Percentiles rank a stretch among this genome's conserved stretches.
Evolutionary conservation across 768 basidiomycete genomes (phyloP).

Genomic region (Brasilioporus rufonigricans): DNA sequence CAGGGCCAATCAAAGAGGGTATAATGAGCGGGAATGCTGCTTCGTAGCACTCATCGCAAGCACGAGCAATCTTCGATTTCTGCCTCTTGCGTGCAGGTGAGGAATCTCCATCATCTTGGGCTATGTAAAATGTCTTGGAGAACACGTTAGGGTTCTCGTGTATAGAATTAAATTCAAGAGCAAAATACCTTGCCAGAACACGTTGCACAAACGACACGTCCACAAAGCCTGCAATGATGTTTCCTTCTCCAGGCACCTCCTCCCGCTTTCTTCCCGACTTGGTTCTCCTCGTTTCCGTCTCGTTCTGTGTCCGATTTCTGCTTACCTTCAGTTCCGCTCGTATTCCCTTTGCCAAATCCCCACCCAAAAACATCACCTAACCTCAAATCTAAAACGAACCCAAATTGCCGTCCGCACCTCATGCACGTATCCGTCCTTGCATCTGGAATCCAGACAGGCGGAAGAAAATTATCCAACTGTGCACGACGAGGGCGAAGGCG

Average conservation of each 20-base stretch:
- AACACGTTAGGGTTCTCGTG: conserved; percentile 1
- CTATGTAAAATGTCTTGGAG: conserved; percentile 76
- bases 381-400: conserved; percentile 38
- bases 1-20: not conserved
- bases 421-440: conserved; percentile 80
- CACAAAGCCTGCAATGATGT: conserved; percentile 87
- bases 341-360: conserved; percentile 41
- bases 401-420: conserved; percentile 76
- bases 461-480: conserved; percentile 60
- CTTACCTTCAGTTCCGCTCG: conserved; percentile 7
- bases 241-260: conserved; percentile 49
- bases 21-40: conserved; percentile 67
- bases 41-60: conserved; percentile 86
- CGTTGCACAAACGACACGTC: conserved; percentile 77
- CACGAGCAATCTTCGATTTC: conserved; percentile 63
- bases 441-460: conserved; percentile 92
- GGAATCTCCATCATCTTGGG: conserved; percentile 40
- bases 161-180: not conserved
- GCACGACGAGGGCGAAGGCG: conserved; percentile 24
- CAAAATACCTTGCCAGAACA: conserved; percentile 71
- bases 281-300: conserved; percentile 3
- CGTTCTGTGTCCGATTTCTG: conserved; percentile 12
- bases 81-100: conserved; percentile 37
- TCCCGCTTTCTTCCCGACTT: conserved; percentile 7
- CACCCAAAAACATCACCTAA: conserved; percentile 29